These are phyloP conservation scores for Tuber indicum DNA, from an alignment of 495 filamentous ascomycete genomes.

Conservation along the genomic window DNA sequence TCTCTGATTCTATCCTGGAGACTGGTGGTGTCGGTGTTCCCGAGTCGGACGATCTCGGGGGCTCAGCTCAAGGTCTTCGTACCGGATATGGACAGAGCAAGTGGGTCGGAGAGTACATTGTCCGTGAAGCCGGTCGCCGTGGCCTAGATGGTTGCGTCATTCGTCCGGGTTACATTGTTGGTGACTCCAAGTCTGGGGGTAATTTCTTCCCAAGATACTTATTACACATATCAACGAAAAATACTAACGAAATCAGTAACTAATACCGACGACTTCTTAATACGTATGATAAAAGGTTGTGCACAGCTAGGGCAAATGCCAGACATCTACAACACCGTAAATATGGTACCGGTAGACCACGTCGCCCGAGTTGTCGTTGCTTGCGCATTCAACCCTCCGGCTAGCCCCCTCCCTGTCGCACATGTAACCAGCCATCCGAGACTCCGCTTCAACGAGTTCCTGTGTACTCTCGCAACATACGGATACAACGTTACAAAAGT, in stretches of 20 bases:
- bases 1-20: constrained; percentile 56
- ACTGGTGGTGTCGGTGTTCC: constrained; percentile 52
- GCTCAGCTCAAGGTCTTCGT: constrained; percentile 58
- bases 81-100: constrained; percentile 93
- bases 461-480: constrained; percentile 63
- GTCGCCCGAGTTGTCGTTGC: constrained; percentile 75
- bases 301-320: constrained; percentile 70
- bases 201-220: neutral
- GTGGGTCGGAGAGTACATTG: constrained; percentile 74
- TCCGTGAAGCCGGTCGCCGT: constrained; percentile 68
- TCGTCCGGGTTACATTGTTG: constrained; percentile 79
- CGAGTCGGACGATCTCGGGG: constrained; percentile 61
- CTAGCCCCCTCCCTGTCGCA: constrained; percentile 53
- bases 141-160: constrained; percentile 72
- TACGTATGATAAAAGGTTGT: constrained; percentile 83
- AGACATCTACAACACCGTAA: constrained; percentile 78
- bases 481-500: constrained; percentile 69
- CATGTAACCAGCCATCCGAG: constrained; percentile 78
- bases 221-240: neutral
- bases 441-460: constrained; percentile 69
- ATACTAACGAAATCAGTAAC: constrained; percentile 45
- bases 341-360: constrained; percentile 81
- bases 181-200: constrained; percentile 60
- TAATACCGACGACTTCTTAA: constrained; percentile 87
- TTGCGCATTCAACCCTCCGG: constrained; percentile 56